phyloP scores from a whole-genome alignment of 768 basidiomycete species.

The Amanita polypyramis region DNA sequence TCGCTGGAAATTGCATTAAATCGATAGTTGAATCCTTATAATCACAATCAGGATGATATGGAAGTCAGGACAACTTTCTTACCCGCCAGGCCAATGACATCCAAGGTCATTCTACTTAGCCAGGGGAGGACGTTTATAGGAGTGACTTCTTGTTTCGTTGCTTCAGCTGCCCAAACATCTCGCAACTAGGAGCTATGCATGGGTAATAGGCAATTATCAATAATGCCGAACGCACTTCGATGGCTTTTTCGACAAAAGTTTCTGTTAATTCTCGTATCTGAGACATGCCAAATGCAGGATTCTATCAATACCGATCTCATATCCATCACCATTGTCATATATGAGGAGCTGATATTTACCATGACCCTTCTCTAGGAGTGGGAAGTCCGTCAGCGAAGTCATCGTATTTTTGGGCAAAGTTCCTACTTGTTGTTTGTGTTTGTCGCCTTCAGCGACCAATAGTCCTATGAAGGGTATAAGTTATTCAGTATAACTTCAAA shows the following conservation, averaged over 20 bases:
- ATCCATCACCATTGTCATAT: neutral
- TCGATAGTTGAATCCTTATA: conserved; percentile 21
- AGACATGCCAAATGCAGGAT: conserved; percentile 54
- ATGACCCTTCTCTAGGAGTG: conserved; percentile 29
- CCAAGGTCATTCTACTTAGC: conserved; percentile 60
- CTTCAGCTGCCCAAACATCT: conserved; percentile 32
- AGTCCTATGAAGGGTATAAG: conserved; percentile 26
- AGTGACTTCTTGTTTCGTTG: conserved; percentile 17
- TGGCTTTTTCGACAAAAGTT: conserved; percentile 46
- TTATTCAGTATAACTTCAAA: neutral
- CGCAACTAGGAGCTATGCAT: conserved; percentile 28
- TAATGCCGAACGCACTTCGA: conserved; percentile 26
- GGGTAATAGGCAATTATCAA: neutral
- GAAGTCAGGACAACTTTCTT: conserved; percentile 18
- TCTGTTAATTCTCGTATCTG: conserved; percentile 49
- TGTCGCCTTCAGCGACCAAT: conserved; percentile 36
- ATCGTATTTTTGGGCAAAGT: neutral
- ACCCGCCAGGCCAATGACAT: conserved; percentile 67
- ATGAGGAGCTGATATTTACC: conserved; percentile 15
- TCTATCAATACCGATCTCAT: conserved; percentile 23
- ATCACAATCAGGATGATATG: neutral
- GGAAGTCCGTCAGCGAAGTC: neutral
- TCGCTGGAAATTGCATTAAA: conserved; percentile 20
- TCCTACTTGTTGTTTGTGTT: conserved; percentile 34
- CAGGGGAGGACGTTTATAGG: conserved; percentile 52